Percentiles rank a stretch among this genome's conserved stretches.
These are phyloP conservation scores for Petunia hybrid DNA, from an alignment of 305 asterid genomes.

Conservation along the genomic window DNA sequence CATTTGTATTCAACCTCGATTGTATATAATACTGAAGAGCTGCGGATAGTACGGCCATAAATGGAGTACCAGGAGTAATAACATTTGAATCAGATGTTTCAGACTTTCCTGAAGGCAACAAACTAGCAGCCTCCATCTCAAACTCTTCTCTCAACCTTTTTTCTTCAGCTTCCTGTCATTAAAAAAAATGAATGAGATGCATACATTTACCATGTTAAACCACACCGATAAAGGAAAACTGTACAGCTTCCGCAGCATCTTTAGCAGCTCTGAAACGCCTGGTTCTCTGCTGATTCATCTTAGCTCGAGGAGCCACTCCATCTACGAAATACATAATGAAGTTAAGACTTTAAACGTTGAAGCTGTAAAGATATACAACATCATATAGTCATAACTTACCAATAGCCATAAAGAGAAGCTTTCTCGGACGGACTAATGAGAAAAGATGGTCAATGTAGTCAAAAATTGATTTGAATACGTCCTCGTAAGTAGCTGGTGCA, in stretches of 20 bases:
- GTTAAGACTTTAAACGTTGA: conserved; percentile 25
- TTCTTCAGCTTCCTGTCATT: conserved; percentile 85
- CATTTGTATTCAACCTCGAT: conserved; percentile 73
- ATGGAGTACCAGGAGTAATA: conserved; percentile 96
- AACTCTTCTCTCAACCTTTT: conserved; percentile 75
- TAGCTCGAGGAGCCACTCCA: conserved; percentile 99
- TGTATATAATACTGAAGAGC: conserved; percentile 95
- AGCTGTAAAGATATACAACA: conserved; percentile 22
- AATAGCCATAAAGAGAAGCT: conserved; percentile 93
- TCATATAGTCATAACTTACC: conserved; percentile 54
- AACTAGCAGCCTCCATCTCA: conserved; percentile 63
- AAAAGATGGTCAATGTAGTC: conserved; percentile 90
- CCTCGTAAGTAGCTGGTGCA: conserved; percentile 83
- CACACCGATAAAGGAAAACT: conserved; percentile 37
- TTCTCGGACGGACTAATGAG: conserved; percentile 90
- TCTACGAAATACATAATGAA: conserved; percentile 50
- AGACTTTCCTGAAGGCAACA: conserved; percentile 68
- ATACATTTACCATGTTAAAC: conserved; percentile 23
- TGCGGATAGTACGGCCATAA: conserved; percentile 89
- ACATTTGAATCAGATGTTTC: conserved; percentile 96
- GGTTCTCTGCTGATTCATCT: conserved; percentile 99
- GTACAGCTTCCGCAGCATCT: conserved; percentile 96
- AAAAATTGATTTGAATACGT: conserved; percentile 82
- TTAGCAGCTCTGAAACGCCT: conserved; percentile 98
- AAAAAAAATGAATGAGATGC: conserved; percentile 16